A percentile compares a stretch with the other conserved stretches of the same genome.
These are phyloP conservation scores for Grigorovia transvaalensis DNA, from an alignment of 805 yeast species.

Conservation along the genomic window DNA sequence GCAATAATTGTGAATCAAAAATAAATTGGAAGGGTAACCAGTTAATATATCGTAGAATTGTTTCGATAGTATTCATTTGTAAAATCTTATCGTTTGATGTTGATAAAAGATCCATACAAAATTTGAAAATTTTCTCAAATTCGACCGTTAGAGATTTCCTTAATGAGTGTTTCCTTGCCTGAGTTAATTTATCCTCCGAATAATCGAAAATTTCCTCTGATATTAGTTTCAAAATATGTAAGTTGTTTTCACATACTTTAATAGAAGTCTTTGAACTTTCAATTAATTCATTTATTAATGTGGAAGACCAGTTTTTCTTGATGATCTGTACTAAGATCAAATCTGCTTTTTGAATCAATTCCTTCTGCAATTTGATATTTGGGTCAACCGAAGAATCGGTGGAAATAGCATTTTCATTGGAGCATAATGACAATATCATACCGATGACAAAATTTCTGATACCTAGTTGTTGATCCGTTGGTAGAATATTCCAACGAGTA, in stretches of 20 bases:
- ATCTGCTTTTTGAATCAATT: slow-evolving; percentile 84
- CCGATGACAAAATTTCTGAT: slow-evolving; percentile 85
- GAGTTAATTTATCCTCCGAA: slow-evolving; percentile 81
- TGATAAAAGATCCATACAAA: slow-evolving; percentile 73
- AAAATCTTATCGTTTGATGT: background rate
- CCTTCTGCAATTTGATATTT: slow-evolving; percentile 41
- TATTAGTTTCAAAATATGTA: slow-evolving; percentile 74
- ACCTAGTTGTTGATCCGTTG: slow-evolving; percentile 76
- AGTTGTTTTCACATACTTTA: slow-evolving; percentile 93
- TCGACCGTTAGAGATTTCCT: slow-evolving; percentile 77
- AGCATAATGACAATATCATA: slow-evolving; percentile 84
- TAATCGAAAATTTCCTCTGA: slow-evolving; percentile 87
- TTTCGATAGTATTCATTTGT: slow-evolving; percentile 67
- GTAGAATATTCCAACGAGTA: slow-evolving; percentile 85
- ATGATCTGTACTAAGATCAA: slow-evolving; percentile 83
- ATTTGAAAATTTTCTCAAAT: slow-evolving; percentile 79
- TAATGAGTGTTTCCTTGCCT: slow-evolving; percentile 73
- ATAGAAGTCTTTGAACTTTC: slow-evolving; percentile 68
- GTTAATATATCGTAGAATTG: slow-evolving; percentile 57
- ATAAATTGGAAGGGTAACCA: slow-evolving; percentile 88
- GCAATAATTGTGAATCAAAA: slow-evolving; percentile 72
- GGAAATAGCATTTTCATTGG: slow-evolving; percentile 39
- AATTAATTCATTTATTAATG: slow-evolving; percentile 86
- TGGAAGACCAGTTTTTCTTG: slow-evolving; percentile 96
- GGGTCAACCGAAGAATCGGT: background rate